These are phyloP conservation scores for Pythium pyrilobum DNA, from an alignment of 352 stramenopile genomes.

Conservation along the genomic window DNA sequence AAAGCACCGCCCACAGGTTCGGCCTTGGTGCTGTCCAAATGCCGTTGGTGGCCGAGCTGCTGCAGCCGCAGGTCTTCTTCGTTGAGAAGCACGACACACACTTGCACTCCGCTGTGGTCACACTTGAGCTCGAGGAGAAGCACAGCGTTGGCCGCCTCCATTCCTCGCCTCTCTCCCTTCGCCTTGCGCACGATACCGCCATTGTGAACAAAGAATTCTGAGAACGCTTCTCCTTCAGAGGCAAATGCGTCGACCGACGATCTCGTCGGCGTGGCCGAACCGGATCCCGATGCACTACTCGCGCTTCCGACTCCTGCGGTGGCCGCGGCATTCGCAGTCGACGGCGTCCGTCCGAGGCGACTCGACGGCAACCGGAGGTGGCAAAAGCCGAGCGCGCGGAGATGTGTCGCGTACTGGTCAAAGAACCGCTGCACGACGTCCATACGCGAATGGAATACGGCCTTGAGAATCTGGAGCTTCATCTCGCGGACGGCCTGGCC, in stretches of 20 bases:
- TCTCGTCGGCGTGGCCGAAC: slow-evolving; percentile 2
- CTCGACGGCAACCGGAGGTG: slow-evolving; percentile 40
- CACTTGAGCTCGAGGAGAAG: slow-evolving; percentile 70
- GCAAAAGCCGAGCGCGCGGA: slow-evolving; percentile 61
- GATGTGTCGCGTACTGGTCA: slow-evolving; percentile 54
- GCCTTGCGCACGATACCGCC: slow-evolving; percentile 21
- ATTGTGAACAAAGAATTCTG: slow-evolving; percentile 59
- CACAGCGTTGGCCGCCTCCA: slow-evolving; percentile 21
- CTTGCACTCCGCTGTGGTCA: slow-evolving; percentile 59
- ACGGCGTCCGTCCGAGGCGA: slow-evolving; percentile 7
- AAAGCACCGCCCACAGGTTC: slow-evolving; percentile 26
- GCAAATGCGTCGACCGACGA: slow-evolving; percentile 29
- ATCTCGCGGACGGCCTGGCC: slow-evolving; percentile 56
- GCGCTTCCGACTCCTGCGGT: neutral
- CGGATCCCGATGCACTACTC: slow-evolving; percentile 1
- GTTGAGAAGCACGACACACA: slow-evolving; percentile 57
- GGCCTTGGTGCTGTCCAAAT: slow-evolving; percentile 5
- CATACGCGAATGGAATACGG: slow-evolving; percentile 60
- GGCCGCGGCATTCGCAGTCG: neutral
- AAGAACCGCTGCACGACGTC: slow-evolving; percentile 71
- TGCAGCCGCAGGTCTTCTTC: slow-evolving; percentile 61
- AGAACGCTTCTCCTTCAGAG: slow-evolving; percentile 43
- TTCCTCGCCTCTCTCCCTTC: neutral
- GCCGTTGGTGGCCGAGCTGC: slow-evolving; percentile 50
- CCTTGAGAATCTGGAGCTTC: slow-evolving; percentile 69